Conservation (phyloP, 2,329 filamentous ascomycete genomes). For the Epicoccum sorghinum region DNA sequence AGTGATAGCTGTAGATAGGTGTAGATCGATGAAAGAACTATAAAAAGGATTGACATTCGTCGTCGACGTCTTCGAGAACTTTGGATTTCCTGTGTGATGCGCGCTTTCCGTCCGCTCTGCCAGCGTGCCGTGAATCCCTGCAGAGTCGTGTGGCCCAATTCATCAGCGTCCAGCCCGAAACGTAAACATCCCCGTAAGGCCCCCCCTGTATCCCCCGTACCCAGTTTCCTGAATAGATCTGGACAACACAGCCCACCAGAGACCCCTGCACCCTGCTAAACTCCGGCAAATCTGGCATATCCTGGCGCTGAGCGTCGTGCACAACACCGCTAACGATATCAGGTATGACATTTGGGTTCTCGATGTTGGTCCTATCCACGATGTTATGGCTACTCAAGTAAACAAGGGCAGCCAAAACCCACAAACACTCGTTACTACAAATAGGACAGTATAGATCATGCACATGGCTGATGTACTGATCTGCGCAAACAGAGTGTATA, state of each 20-base stretch:
- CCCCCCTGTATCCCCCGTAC: conserved; percentile 5
- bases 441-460: conserved; percentile 12
- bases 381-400: conserved; percentile 16
- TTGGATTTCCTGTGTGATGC: conserved; percentile 26
- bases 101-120: conserved; percentile 23
- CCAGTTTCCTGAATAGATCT: conserved; percentile 13
- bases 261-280: conserved; percentile 9
- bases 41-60: conserved; percentile 22
- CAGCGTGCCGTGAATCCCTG: conserved; percentile 20
- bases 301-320: conserved; percentile 17
- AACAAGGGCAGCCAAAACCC: conserved; percentile 15
- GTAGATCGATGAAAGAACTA: conserved; percentile 23
- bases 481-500: conserved; percentile 15
- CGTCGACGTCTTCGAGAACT: conserved; percentile 22
- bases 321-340: conserved; percentile 16
- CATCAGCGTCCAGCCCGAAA: conserved; percentile 9
- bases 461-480: conserved; percentile 7
- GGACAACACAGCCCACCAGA: conserved; percentile 14
- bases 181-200: conserved; percentile 12
- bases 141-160: conserved; percentile 15
- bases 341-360: conserved; percentile 15
- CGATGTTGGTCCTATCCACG: conserved; percentile 12
- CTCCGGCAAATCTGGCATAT: conserved; percentile 13
- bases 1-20: conserved; percentile 26
- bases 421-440: conserved; percentile 18